phyloP scores from a whole-genome alignment of 164 flowering plant genomes.

The Vitis rupestris region DNA sequence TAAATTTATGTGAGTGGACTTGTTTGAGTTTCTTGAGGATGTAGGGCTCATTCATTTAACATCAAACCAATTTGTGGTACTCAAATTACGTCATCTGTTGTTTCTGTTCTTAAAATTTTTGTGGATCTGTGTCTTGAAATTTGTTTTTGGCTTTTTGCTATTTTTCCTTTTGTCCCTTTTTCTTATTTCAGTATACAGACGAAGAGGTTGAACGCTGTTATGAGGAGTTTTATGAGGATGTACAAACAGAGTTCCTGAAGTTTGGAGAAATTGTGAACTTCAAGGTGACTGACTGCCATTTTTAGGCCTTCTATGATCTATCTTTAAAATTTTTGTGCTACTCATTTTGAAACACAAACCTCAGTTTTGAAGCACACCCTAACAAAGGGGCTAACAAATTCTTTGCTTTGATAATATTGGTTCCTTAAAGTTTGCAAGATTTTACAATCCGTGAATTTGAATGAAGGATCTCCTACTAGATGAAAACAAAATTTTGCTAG shows the following conservation, averaged over 20 bases:
- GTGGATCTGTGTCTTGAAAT: not conserved
- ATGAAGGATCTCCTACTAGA: not conserved
- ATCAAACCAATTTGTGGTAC: no score
- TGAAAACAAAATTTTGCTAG: not conserved
- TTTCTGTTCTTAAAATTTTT: not conserved
- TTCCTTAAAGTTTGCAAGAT: not conserved
- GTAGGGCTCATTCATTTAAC: no score
- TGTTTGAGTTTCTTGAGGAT: no score
- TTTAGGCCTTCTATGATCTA: not conserved
- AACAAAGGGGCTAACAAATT: not conserved
- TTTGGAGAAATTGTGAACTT: slow-evolving; percentile 93
- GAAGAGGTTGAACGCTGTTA: slow-evolving; percentile 84
- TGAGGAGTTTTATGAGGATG: slow-evolving; percentile 98
- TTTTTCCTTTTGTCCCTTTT: slow-evolving; percentile 2
- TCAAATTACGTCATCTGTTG: no score
- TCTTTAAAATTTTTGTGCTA: not conserved
- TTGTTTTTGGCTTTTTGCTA: not conserved
- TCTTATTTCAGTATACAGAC: slow-evolving; percentile 67
- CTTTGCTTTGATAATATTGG: not conserved
- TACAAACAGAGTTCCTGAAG: slow-evolving; percentile 94
- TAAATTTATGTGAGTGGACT: no score
- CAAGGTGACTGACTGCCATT: slow-evolving; percentile 52
- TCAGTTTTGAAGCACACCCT: not conserved
- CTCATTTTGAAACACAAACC: not conserved
- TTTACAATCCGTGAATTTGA: not conserved